Evolutionary conservation across 495 filamentous ascomycete genomes (phyloP).

Genomic region (Daldinia loculata): DNA sequence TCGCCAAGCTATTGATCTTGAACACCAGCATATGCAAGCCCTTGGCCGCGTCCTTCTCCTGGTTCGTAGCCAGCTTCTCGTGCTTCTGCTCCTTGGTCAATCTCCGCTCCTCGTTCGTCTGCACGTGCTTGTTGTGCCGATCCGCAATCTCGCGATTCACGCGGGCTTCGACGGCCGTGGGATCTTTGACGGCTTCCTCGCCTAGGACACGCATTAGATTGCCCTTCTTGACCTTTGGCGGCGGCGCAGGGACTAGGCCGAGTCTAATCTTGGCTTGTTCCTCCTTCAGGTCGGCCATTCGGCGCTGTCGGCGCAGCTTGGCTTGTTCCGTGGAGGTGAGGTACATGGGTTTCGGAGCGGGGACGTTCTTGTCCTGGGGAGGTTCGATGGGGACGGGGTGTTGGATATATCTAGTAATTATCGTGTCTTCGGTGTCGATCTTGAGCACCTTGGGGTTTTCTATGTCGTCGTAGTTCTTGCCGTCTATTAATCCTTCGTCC

Average conservation of each 20-base stretch:
- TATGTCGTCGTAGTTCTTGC: constrained; percentile 74
- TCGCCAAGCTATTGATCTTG: constrained; percentile 85
- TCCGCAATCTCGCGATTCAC: constrained; percentile 91
- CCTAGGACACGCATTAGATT: constrained; percentile 98
- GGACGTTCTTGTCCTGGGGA: constrained; percentile 83
- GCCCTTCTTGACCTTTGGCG: constrained; percentile 93
- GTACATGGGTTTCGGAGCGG: constrained; percentile 87
- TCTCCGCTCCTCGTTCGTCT: constrained; percentile 85
- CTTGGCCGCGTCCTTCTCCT: constrained; percentile 86
- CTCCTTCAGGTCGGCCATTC: constrained; percentile 92
- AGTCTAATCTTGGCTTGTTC: constrained; percentile 94
- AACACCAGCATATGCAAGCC: constrained; percentile 87
- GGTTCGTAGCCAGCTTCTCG: constrained; percentile 84
- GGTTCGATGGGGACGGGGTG: constrained; percentile 93
- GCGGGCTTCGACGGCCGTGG: constrained; percentile 93
- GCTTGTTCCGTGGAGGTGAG: constrained; percentile 89
- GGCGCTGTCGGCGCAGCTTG: constrained; percentile 88
- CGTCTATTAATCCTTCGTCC: constrained; percentile 87
- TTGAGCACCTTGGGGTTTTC: constrained; percentile 72
- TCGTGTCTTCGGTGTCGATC: constrained; percentile 78
- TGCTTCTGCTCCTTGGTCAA: constrained; percentile 88
- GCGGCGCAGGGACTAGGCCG: constrained; percentile 85
- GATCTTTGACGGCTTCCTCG: constrained; percentile 96
- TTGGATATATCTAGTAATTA: constrained; percentile 89
- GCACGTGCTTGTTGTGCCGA: constrained; percentile 76